Conservation (phyloP, 371 early-diverging fungal genomes). For the Apophysomyces trapeziformis region DNA sequence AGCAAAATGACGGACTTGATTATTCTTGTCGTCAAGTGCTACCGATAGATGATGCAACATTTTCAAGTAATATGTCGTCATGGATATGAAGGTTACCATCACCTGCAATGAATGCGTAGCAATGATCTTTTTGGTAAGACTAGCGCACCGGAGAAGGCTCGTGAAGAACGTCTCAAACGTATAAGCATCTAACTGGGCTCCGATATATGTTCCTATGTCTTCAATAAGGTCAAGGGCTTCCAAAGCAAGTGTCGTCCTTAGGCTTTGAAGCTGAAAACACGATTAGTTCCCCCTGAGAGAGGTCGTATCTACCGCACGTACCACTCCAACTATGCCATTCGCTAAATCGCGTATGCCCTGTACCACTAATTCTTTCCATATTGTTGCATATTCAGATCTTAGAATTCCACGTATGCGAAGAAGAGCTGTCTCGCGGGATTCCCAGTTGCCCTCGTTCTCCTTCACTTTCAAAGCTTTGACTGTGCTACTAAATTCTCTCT, state of each 20-base stretch:
- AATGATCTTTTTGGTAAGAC: conserved; percentile 32
- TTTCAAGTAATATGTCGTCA: conserved; percentile 29
- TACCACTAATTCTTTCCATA: neutral
- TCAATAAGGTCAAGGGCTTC: conserved; percentile 28
- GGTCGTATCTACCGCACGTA: neutral
- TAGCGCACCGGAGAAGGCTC: conserved; percentile 32
- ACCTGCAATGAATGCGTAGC: conserved; percentile 19
- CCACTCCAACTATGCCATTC: neutral
- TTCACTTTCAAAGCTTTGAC: conserved; percentile 20
- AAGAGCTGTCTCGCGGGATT: conserved; percentile 32
- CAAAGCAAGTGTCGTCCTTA: conserved; percentile 34
- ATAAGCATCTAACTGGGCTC: conserved; percentile 25
- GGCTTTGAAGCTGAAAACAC: conserved; percentile 33
- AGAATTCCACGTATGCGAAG: conserved; percentile 27
- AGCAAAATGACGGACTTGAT: conserved; percentile 26
- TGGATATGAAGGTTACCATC: conserved; percentile 23
- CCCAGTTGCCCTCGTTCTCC: conserved; percentile 46
- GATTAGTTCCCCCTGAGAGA: neutral
- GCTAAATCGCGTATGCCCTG: neutral
- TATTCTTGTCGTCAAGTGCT: conserved; percentile 22
- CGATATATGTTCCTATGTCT: conserved; percentile 26
- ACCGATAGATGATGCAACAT: conserved; percentile 22
- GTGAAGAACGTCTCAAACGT: conserved; percentile 30
- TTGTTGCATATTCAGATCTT: neutral
- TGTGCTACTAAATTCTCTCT: conserved; percentile 25